Base-by-base conservation (phyloP, 1,139 yeast genomes). In the Yamadazyma epiphylla region DNA sequence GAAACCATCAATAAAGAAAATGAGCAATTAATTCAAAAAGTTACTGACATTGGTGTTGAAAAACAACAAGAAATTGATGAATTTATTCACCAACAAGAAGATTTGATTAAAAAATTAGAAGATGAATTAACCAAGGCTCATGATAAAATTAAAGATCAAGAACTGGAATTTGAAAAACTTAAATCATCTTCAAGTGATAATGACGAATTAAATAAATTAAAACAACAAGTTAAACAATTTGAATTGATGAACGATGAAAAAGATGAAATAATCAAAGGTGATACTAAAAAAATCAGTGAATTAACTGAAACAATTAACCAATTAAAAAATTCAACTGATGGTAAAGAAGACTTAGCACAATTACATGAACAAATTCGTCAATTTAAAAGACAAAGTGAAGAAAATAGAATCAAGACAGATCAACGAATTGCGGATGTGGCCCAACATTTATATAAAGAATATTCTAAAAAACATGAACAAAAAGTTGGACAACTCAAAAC, bases 401-500 rank as follows among this genome's bases (percentile, higher is more conserved):
- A 39, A 8, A 52, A 63, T 19, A 74, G 70, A 26, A 52, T 53
- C 25, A 71, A 67, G 13, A 57, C 72, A 3, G 72, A 66, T 33
- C 58, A 64, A 31, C 62, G 71, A 37, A 53, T 78, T 16, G 74
- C 74, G 35, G 64, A 69, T 36, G 54, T 80, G 24, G 80, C 85
- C 0, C 78, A 75, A 34, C 83, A 78, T 40, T 57, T 80, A 10
- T 80, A 79, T 45, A 60, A 70, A 14, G 83, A 78, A 44, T 80
- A 80, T 46, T 70, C 80, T 4, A 71, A 76, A 30, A 80, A 80
- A 47, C 87, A 80, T 43, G 81, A 74, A 43, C 68, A 70, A 33
- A 79, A 79, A 45, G 80, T 79, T 5, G 63, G 63, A 15, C 67
- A 73, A 19, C 52, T 77, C 41, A 74, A 73, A 46, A 57, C 17